phyloP scores from a whole-genome alignment of 139 green algal species.

The Asterochloris erici region DNA sequence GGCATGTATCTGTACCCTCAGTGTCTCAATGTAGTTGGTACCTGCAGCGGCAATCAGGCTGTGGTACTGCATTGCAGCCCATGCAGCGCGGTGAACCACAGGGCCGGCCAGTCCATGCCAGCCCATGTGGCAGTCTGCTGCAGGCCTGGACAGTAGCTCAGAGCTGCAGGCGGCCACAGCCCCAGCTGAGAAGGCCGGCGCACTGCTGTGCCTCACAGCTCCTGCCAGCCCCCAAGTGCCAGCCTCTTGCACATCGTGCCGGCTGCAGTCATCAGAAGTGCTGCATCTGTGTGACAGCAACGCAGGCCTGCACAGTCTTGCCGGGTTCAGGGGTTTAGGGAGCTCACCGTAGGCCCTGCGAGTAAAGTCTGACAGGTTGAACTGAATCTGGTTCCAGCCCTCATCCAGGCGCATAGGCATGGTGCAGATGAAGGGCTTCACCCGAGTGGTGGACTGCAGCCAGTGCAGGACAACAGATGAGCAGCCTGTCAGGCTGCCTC shows the following conservation, averaged over 20 bases:
- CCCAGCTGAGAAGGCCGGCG: no score
- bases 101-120: no score
- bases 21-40: slow-evolving; percentile 94
- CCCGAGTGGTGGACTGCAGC: slow-evolving; percentile 81
- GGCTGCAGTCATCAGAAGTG: background rate
- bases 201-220: no score
- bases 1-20: slow-evolving; percentile 90
- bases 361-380: slow-evolving; percentile 96
- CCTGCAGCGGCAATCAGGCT: slow-evolving; percentile 36
- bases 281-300: background rate
- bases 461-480: background rate
- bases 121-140: no score
- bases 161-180: background rate
- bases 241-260: background rate
- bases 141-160: no score
- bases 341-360: slow-evolving; percentile 77
- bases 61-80: background rate
- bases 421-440: slow-evolving; percentile 97
- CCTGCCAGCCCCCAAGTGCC: background rate
- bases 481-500: background rate
- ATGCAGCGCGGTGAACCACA: background rate
- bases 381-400: slow-evolving; percentile 97
- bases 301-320: no score
- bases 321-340: background rate
- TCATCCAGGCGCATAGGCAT: slow-evolving; percentile 97